phyloP scores from a whole-genome alignment of 352 stramenopile genomes.

The Globisporangium orthogonon region DNA sequence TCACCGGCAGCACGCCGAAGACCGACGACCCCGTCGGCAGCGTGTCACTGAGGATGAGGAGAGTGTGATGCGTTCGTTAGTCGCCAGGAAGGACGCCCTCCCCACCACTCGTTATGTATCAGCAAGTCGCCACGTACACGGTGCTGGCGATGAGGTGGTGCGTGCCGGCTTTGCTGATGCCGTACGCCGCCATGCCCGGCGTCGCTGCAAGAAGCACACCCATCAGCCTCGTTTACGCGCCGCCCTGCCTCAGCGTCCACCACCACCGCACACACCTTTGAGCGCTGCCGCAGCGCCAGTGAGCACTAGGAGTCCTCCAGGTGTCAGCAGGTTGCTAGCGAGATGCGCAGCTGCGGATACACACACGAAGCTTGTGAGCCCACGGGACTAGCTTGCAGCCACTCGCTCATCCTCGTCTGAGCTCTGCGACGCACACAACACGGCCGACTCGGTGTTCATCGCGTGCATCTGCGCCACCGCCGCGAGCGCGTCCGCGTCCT shows the following conservation, averaged over 20 bases:
- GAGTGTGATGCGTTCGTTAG: neutral
- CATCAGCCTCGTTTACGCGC: neutral
- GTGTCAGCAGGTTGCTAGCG: constrained; percentile 52
- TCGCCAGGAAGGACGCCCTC: neutral
- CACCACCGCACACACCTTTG: constrained; percentile 21
- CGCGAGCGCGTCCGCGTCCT: constrained; percentile 46
- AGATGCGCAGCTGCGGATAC: constrained; percentile 61
- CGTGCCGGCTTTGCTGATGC: constrained; percentile 87
- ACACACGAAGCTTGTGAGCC: constrained; percentile 5
- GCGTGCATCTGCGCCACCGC: constrained; percentile 65
- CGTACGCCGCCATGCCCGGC: constrained; percentile 84
- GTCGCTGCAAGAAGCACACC: constrained; percentile 25
- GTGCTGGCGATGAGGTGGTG: constrained; percentile 82
- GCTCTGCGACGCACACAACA: constrained; percentile 36
- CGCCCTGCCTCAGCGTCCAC: neutral
- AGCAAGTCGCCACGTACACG: constrained; percentile 33
- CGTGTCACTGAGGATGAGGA: constrained; percentile 24
- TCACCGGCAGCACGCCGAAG: constrained; percentile 65
- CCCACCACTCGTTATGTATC: no score
- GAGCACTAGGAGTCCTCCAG: constrained; percentile 71
- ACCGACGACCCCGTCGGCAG: constrained; percentile 47
- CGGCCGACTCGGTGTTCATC: constrained; percentile 77
- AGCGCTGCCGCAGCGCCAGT: constrained; percentile 79
- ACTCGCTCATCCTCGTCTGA: no score
- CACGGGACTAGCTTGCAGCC: no score